These are phyloP conservation scores for Metschnikowia cubensis DNA, from an alignment of 805 yeast species.

Conservation along the genomic window DNA sequence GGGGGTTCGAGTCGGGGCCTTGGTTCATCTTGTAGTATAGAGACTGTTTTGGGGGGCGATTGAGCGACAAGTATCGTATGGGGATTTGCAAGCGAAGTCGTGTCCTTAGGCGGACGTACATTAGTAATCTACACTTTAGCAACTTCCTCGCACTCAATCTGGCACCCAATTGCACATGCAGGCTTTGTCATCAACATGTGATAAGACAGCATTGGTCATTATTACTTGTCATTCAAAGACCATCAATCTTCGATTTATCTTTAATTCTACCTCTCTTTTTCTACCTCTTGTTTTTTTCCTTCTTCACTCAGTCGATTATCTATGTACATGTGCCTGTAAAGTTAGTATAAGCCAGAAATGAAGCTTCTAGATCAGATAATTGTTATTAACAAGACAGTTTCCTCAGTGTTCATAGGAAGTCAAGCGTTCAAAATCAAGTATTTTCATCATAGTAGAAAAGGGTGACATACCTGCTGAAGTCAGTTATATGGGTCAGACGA, in stretches of 20 bases:
- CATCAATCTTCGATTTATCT: background rate
- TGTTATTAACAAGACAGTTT: slow-evolving; percentile 17
- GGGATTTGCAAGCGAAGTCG: background rate
- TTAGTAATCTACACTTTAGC: slow-evolving; percentile 1
- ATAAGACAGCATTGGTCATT: too few species aligned
- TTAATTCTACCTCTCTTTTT: background rate
- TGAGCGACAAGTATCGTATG: background rate
- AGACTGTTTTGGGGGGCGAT: background rate
- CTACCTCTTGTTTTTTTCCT: too few species aligned
- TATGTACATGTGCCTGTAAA: slow-evolving; percentile 10
- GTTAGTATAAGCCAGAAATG: slow-evolving; percentile 9
- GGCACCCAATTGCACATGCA: background rate
- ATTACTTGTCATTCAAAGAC: too few species aligned
- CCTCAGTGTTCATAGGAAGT: slow-evolving; percentile 27
- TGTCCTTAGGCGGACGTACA: slow-evolving; percentile 2
- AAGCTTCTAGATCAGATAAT: slow-evolving; percentile 16
- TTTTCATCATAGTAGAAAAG: slow-evolving; percentile 20
- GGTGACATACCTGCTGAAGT: slow-evolving; percentile 12
- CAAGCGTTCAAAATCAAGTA: slow-evolving; percentile 27
- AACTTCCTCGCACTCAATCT: slow-evolving; percentile 1
- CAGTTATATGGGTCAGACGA: slow-evolving; percentile 1
- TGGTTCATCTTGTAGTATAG: slow-evolving; percentile 13
- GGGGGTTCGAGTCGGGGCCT: slow-evolving; percentile 1
- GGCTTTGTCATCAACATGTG: background rate
- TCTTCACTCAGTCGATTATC: background rate